Evolutionary conservation across 1,284 basidiomycete genomes (phyloP).

Genomic region (Trametes sp.): DNA sequence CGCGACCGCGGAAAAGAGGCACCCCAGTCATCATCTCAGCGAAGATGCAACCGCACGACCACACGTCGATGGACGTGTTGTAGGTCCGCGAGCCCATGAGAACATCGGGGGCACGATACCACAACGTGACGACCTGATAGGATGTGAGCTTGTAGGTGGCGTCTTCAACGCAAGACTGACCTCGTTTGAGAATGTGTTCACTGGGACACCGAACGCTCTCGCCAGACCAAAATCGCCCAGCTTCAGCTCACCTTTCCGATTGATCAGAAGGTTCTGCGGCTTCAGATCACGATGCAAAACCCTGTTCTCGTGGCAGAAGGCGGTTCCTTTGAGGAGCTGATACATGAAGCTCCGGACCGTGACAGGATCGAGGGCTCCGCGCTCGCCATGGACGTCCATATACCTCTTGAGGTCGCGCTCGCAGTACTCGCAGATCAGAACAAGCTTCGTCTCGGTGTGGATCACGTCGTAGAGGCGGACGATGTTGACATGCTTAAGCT

Average conservation of each 20-base stretch:
- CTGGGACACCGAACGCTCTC: constrained; percentile 94
- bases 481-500: constrained; percentile 94
- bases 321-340: constrained; percentile 96
- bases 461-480: constrained; percentile 98
- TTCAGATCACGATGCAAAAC: constrained; percentile 98
- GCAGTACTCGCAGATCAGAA: constrained; percentile 99
- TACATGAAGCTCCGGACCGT: constrained; percentile 99
- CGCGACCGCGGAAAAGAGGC: constrained; percentile 95
- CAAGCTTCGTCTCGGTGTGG: constrained; percentile 97
- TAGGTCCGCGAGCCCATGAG: constrained; percentile 97
- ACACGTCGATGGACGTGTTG: constrained; percentile 98
- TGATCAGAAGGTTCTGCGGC: constrained; percentile 97
- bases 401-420: constrained; percentile 99
- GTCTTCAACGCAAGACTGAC: constrained; percentile 51
- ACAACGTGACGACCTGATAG: constrained; percentile 91
- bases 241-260: constrained; percentile 96
- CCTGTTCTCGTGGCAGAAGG: constrained; percentile 99
- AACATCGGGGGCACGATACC: constrained; percentile 99
- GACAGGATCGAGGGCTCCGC: constrained; percentile 91
- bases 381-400: constrained; percentile 98
- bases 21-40: constrained; percentile 99
- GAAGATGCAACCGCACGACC: constrained; percentile 99
- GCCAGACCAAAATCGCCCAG: constrained; percentile 97
- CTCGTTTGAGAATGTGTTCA: constrained; percentile 97
- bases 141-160: background rate